phyloP scores from a whole-genome alignment of 2,329 filamentous ascomycete genomes.

The Aspergillus neoniger region DNA sequence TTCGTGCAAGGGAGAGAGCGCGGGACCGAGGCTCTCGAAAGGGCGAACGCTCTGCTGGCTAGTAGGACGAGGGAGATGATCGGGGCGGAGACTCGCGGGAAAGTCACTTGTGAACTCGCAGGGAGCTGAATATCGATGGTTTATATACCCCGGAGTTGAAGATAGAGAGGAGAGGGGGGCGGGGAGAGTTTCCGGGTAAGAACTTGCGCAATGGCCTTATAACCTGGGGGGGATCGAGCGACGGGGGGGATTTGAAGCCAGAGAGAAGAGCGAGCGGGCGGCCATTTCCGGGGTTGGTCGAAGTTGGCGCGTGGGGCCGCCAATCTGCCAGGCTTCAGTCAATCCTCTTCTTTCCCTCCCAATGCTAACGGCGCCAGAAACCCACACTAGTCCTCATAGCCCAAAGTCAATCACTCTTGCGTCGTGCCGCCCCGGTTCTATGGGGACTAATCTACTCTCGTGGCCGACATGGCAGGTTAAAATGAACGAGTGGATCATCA shows the following conservation, averaged over 20 bases:
- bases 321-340: background rate
- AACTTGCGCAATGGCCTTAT: background rate
- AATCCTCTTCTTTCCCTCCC: background rate
- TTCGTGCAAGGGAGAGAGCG: background rate
- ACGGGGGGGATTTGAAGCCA: background rate
- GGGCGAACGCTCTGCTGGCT: background rate
- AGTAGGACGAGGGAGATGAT: background rate
- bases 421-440: background rate
- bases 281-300: conserved; percentile 4
- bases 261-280: conserved; percentile 2
- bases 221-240: background rate
- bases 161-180: background rate
- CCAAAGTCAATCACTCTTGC: background rate
- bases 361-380: background rate
- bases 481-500: background rate
- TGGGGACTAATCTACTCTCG: background rate
- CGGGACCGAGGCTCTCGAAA: background rate
- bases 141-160: background rate
- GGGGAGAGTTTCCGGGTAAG: background rate
- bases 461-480: background rate
- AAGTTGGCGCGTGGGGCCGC: conserved; percentile 7
- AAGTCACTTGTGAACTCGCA: background rate
- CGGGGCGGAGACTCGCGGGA: background rate
- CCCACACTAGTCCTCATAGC: background rate
- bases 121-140: background rate